Evolutionary conservation across 148 eudicot genomes (phyloP).

Genomic region (Rhododendron ferrugineum): DNA sequence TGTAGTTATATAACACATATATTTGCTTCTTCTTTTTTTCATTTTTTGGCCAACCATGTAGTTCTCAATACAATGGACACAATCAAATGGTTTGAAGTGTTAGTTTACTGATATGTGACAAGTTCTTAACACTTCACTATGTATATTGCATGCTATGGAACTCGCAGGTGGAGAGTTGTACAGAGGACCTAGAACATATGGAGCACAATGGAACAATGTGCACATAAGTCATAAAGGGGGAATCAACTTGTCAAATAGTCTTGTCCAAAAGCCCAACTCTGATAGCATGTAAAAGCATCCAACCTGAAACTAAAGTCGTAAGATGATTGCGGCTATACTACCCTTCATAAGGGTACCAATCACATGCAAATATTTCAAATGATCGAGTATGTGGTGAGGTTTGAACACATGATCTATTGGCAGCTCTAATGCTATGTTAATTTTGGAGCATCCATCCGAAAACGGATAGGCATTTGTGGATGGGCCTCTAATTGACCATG

Average conservation of each 20-base stretch:
- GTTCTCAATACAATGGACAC: neutral
- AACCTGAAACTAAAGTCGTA: neutral
- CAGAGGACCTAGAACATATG: neutral
- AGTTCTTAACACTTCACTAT: neutral
- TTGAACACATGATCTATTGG: neutral
- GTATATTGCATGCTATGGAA: neutral
- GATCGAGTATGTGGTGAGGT: neutral
- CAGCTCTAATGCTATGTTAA: neutral
- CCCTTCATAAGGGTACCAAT: neutral
- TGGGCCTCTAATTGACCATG: neutral
- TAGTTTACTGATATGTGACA: neutral
- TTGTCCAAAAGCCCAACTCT: neutral
- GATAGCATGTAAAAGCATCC: neutral
- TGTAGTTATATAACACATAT: neutral
- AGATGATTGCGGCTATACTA: neutral
- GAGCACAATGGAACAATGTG: neutral
- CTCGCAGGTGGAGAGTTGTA: neutral
- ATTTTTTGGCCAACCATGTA: neutral
- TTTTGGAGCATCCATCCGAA: neutral
- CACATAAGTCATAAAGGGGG: neutral
- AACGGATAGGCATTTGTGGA: neutral
- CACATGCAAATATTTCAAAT: neutral
- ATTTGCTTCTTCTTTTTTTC: neutral
- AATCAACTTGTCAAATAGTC: neutral
- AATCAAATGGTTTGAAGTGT: neutral